A percentile compares a stretch with the other conserved stretches of the same genome.
phyloP scores from a whole-genome alignment of 78 protist species.

The Chrysochromulina parva region DNA sequence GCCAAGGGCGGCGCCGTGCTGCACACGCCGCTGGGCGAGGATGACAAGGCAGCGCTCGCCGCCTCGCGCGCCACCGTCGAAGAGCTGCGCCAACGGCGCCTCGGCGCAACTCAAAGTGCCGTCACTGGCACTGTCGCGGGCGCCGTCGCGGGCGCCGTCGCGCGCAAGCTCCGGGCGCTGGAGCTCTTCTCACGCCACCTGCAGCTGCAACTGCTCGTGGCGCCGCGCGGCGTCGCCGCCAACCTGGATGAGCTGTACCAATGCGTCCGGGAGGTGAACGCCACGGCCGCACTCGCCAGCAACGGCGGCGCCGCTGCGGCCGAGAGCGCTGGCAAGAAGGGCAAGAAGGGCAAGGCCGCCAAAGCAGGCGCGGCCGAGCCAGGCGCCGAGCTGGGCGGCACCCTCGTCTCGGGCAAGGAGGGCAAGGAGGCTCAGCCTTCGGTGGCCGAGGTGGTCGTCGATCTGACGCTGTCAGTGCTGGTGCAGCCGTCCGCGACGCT shows the following conservation, averaged over 20 bases:
- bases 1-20: too few species aligned
- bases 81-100: not conserved
- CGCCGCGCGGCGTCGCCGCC: not conserved
- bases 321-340: not conserved
- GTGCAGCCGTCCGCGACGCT: conserved; percentile 27
- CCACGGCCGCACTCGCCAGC: not conserved
- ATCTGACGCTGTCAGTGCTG: not conserved
- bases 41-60: not conserved
- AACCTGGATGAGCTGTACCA: not conserved
- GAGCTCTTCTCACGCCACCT: not conserved
- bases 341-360: not conserved
- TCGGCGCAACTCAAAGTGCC: too few species aligned
- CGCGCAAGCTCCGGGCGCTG: not conserved
- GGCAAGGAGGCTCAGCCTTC: not conserved
- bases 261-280: not conserved
- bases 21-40: too few species aligned
- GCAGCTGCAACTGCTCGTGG: not conserved
- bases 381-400: not conserved
- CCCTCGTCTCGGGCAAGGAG: not conserved
- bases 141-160: not conserved
- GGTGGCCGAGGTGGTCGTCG: not conserved
- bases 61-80: not conserved
- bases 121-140: too few species aligned
- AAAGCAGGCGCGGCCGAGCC: too few species aligned
- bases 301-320: not conserved